phyloP scores from a whole-genome alignment of 257 asterid genomes.

The Solanum etuberosum region DNA sequence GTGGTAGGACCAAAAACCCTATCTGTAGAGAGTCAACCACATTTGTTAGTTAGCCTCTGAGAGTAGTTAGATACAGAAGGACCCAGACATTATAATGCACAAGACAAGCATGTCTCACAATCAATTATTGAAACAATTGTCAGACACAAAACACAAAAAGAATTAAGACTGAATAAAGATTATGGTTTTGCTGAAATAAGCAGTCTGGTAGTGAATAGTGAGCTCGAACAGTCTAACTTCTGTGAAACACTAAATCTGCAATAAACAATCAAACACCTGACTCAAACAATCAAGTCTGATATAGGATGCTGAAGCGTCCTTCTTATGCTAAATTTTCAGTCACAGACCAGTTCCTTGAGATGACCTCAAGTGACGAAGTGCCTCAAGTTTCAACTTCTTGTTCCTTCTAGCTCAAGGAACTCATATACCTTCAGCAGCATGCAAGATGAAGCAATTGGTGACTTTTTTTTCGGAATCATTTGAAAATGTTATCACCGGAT shows the following conservation, averaged over 20 bases:
- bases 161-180: not conserved
- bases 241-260: not conserved
- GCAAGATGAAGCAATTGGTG: not conserved
- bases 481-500: not conserved
- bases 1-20: conserved; percentile 98
- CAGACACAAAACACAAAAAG: not conserved
- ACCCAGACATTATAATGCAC: not conserved
- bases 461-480: not conserved
- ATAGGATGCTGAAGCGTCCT: not conserved
- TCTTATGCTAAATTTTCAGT: not conserved
- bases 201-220: not conserved
- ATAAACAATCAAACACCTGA: not conserved
- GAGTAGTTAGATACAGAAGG: not conserved
- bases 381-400: not conserved
- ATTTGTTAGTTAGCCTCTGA: not conserved
- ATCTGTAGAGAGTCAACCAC: conserved; percentile 37
- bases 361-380: not conserved
- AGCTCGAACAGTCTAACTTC: not conserved
- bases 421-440: not conserved
- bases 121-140: not conserved
- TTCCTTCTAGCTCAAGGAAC: not conserved
- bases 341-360: not conserved
- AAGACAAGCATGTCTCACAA: not conserved
- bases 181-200: not conserved
- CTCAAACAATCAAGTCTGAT: not conserved